A percentile compares a stretch with the other conserved stretches of the same genome.
Conservation (phyloP, 116 monocot species). For the Papilionanthe hybrid region DNA sequence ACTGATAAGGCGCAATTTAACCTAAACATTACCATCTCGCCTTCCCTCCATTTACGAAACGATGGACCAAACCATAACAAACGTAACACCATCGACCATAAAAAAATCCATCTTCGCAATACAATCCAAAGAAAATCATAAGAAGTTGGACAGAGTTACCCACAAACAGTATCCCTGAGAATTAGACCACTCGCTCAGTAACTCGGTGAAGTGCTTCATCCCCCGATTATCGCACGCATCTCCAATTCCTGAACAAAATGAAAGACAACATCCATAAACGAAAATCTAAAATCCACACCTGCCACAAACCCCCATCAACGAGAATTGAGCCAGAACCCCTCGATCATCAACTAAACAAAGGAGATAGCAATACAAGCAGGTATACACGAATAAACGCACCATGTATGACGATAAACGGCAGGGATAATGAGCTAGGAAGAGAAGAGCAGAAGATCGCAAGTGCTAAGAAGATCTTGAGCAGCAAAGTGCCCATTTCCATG, state of each 20-base stretch:
- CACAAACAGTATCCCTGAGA: slow-evolving; percentile 77
- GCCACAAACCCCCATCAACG: neutral
- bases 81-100: neutral
- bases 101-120: neutral
- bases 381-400: slow-evolving; percentile 26
- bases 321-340: slow-evolving; percentile 1
- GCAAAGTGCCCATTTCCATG: neutral
- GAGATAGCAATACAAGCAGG: neutral
- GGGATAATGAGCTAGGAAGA: slow-evolving; percentile 26
- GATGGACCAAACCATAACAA: neutral
- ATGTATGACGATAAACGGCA: slow-evolving; percentile 83
- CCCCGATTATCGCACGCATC: slow-evolving; percentile 75
- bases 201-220: slow-evolving; percentile 61
- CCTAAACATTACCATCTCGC: neutral
- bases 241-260: slow-evolving; percentile 55
- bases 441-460: slow-evolving; percentile 12
- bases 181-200: slow-evolving; percentile 61
- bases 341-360: neutral
- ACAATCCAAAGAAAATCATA: neutral
- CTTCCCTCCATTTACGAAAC: neutral
- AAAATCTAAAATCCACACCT: neutral
- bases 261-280: neutral
- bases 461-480: neutral
- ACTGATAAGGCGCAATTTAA: neutral
- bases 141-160: slow-evolving; percentile 9